Evolutionary conservation across 805 yeast genomes (phyloP).

Genomic region (Barnettozyma siamensis): DNA sequence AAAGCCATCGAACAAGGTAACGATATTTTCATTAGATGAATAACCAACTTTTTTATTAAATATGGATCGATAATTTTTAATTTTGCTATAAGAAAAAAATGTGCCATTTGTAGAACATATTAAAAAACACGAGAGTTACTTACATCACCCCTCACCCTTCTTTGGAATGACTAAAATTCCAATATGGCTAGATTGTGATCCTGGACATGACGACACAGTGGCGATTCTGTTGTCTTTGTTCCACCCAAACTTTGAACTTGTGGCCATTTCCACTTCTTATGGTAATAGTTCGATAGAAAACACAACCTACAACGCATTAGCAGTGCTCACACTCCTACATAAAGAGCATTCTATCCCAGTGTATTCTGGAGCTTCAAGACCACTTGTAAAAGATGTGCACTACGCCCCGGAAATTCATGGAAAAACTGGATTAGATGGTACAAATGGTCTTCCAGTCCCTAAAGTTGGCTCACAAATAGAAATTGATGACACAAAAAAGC

Average conservation of each 20-base stretch:
- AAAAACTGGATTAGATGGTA: slow-evolving; percentile 71
- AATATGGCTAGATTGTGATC: slow-evolving; percentile 87
- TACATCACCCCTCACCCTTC: too few species aligned
- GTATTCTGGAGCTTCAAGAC: slow-evolving; percentile 57
- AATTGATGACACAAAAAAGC: slow-evolving; percentile 35
- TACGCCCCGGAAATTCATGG: slow-evolving; percentile 71
- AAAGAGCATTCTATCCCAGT: slow-evolving; percentile 47
- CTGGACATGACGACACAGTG: slow-evolving; percentile 85
- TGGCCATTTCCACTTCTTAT: slow-evolving; percentile 32
- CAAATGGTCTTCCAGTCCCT: slow-evolving; percentile 50
- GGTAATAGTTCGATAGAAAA: slow-evolving; percentile 39
- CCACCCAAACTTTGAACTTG: slow-evolving; percentile 39
- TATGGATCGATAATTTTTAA: background rate
- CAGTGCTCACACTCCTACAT: slow-evolving; percentile 56
- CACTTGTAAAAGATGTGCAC: slow-evolving; percentile 44
- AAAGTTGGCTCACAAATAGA: slow-evolving; percentile 26
- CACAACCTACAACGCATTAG: slow-evolving; percentile 66
- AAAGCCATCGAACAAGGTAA: slow-evolving; percentile 72
- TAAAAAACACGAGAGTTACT: background rate
- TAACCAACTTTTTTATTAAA: background rate
- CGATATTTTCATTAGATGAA: slow-evolving; percentile 37
- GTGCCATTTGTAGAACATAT: background rate
- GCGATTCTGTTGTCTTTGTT: slow-evolving; percentile 62
- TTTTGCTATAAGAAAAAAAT: background rate
- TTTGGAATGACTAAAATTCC: slow-evolving; percentile 42